Evolutionary conservation across 1,284 basidiomycete species (phyloP).

Genomic region (Ganoderma lucidum): DNA sequence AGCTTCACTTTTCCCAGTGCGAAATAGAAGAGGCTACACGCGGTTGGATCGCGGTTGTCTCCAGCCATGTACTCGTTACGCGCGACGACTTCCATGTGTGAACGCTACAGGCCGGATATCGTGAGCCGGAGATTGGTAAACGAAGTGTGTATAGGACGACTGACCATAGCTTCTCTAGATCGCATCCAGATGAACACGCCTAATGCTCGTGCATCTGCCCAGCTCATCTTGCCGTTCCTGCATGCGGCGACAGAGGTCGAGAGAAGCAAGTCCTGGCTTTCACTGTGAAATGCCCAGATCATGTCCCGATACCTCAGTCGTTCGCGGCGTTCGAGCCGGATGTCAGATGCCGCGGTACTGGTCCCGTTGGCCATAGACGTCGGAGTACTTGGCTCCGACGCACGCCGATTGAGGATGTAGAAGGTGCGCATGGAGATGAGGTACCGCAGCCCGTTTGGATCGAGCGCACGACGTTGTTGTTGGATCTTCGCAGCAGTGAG

Average conservation of each 20-base stretch:
- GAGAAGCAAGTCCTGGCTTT: conserved; percentile 87
- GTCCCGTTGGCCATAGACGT: conserved; percentile 39
- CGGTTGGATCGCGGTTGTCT: conserved; percentile 87
- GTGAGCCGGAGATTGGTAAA: not conserved
- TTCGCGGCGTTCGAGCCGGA: conserved; percentile 62
- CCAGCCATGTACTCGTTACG: conserved; percentile 91
- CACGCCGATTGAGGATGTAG: conserved; percentile 76
- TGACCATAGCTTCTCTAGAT: conserved; percentile 78
- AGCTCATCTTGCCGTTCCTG: conserved; percentile 80
- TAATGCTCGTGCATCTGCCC: conserved; percentile 86
- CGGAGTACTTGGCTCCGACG: conserved; percentile 56
- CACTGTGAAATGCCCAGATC: conserved; percentile 95
- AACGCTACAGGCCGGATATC: conserved; percentile 55
- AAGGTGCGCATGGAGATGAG: conserved; percentile 89
- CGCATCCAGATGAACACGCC: conserved; percentile 92
- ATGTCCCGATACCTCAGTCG: conserved; percentile 91
- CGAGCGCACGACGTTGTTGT: conserved; percentile 85
- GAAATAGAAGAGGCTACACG: conserved; percentile 94
- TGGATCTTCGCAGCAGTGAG: conserved; percentile 66
- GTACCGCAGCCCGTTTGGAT: conserved; percentile 90
- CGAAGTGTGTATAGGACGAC: conserved; percentile 38
- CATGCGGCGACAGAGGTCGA: conserved; percentile 77
- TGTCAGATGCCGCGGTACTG: conserved; percentile 42
- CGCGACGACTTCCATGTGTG: conserved; percentile 90
- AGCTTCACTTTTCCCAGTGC: conserved; percentile 92